Conservation (phyloP, 2,329 filamentous ascomycete species). For the Plenodomus tracheiphilus region DNA sequence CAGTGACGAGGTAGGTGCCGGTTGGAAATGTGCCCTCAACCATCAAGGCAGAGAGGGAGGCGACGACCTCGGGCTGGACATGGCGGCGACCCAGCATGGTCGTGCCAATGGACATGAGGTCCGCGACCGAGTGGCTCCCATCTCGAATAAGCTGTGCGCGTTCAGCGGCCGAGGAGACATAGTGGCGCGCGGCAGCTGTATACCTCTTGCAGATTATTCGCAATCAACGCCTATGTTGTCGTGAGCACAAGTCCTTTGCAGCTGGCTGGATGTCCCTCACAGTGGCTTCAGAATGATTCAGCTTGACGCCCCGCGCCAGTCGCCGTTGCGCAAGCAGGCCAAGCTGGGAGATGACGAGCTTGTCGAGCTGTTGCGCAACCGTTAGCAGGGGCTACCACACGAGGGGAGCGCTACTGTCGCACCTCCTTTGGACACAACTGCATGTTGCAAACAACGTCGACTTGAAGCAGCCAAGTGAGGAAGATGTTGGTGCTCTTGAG, state of each 20-base stretch:
- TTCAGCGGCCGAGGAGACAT: constrained; percentile 24
- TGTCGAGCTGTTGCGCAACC: constrained; percentile 72
- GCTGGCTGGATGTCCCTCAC: constrained; percentile 50
- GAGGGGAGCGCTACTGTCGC: neutral
- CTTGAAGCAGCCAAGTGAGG: constrained; percentile 3
- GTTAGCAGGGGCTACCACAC: constrained; percentile 25
- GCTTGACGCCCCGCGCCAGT: constrained; percentile 80
- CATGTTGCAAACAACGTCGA: constrained; percentile 23
- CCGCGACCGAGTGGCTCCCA: constrained; percentile 87
- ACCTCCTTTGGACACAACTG: constrained; percentile 46
- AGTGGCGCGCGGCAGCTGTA: constrained; percentile 12
- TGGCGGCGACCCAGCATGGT: constrained; percentile 93
- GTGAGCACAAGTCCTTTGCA: neutral
- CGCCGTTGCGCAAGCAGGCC: constrained; percentile 85
- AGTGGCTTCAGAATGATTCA: constrained; percentile 88
- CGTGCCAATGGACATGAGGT: constrained; percentile 88
- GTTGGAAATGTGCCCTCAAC: constrained; percentile 91
- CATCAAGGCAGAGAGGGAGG: constrained; percentile 80
- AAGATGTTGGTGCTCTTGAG: neutral
- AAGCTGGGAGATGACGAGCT: constrained; percentile 89
- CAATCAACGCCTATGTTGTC: constrained; percentile 71
- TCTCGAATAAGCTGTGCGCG: constrained; percentile 78
- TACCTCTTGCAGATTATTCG: constrained; percentile 86
- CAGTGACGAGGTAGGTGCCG: constrained; percentile 91
- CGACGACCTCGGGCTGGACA: constrained; percentile 79